Conservation (phyloP, 2,329 filamentous ascomycete species). For the Pyricularia grisea region DNA sequence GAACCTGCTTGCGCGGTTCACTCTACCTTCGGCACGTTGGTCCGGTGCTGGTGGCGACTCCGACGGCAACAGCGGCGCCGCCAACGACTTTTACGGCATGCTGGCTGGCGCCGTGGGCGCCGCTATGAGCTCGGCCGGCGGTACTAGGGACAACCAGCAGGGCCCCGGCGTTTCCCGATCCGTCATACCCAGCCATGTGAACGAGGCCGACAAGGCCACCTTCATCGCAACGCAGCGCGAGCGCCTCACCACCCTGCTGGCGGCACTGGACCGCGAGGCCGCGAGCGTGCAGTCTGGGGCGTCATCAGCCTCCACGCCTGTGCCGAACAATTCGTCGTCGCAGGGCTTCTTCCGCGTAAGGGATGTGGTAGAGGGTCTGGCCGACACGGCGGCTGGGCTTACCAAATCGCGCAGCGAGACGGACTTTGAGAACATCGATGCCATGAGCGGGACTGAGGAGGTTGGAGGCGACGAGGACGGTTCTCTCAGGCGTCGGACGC, state of each 20-base stretch:
- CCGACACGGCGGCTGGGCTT: constrained; percentile 35
- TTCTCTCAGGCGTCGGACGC: constrained; percentile 19
- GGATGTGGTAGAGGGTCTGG: constrained; percentile 1
- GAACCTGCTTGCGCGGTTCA: constrained; percentile 75
- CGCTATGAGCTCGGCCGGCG: constrained; percentile 33
- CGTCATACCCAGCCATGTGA: constrained; percentile 63
- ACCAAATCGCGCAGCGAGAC: constrained; percentile 77
- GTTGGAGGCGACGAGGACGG: constrained; percentile 13
- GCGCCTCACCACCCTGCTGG: constrained; percentile 62
- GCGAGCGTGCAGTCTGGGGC: constrained; percentile 35
- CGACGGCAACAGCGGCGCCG: constrained; percentile 12
- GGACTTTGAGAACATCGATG: constrained; percentile 80
- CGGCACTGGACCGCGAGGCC: constrained; percentile 73
- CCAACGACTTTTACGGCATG: constrained; percentile 63
- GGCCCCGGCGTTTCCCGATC: constrained; percentile 36
- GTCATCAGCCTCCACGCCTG: background rate
- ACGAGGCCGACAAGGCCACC: constrained; percentile 55
- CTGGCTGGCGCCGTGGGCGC: constrained; percentile 66
- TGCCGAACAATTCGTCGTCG: background rate
- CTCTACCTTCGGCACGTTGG: constrained; percentile 62
- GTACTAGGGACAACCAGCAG: constrained; percentile 20
- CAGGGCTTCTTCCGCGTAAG: background rate
- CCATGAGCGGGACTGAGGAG: constrained; percentile 56
- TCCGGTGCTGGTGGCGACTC: constrained; percentile 20
- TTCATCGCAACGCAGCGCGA: constrained; percentile 77